Evolutionary conservation across 2,329 filamentous ascomycete species (phyloP), one percentile per base, ranked within the genome.

Genomic region (Penicillium corylophilum): DNA sequence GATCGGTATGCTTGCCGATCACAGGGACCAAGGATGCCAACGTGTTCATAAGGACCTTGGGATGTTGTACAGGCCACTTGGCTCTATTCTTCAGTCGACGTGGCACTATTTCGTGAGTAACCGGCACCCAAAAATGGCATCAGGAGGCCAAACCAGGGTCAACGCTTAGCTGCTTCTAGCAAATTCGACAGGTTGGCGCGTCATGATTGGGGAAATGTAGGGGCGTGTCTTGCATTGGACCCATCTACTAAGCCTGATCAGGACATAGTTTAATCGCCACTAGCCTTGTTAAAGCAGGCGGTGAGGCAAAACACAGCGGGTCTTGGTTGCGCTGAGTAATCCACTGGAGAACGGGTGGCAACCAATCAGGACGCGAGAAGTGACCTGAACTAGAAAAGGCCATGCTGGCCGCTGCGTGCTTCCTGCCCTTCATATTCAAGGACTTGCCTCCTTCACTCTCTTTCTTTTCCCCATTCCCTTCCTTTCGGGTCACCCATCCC

Each of bases 351-450:
- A 44, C 31, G 2, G 5, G 3, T 20, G 2, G 15, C 52, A 44
- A 49, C 73, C 73, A 75, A 75, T 74, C 56, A 67, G 2, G 26
- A 33, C 8, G 16, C 59, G 65, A 70, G 64, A 55, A 75, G 70
- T 75, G 71, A 69, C 68, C 70, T 69, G 63, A 66, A 64, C 64
- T 59, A 47, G 71, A 74, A 75, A 74, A 75, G 72, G 72, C 71
- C 72, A 75, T 67, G 65, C 68, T 74, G 71, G 72, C 69, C 68
- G 67, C 67, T 68, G 64, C 56, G 62, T 55, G 54, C 60, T 56
- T 65, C 62, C 56, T 63, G 55, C 61, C 55, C 49, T 55, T 51
- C 60, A 66, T 71, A 68, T 28, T 28, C 65, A 71, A 70, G 66
- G 64, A 61, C 51, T 60, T 52, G 57, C 56, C 43, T 53, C 50